Conservation (phyloP, 2,329 filamentous ascomycete genomes). For the Trichoderma arundinaceum region DNA sequence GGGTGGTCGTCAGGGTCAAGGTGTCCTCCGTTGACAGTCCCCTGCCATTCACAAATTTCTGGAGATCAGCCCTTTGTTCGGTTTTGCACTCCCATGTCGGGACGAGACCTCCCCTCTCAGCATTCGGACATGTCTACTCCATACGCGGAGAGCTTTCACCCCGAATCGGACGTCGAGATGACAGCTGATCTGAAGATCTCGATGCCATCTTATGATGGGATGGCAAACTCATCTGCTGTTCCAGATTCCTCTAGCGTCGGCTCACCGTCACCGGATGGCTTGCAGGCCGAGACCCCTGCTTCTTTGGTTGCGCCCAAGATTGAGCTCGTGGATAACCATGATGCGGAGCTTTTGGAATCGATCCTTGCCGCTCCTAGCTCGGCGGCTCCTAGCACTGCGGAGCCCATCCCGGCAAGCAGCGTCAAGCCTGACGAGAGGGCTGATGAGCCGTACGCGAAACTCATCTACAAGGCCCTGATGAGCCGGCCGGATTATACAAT, state of each 20-base stretch:
- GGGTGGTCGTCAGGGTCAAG: constrained; percentile 43
- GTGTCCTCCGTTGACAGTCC: constrained; percentile 35
- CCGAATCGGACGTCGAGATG: constrained; percentile 34
- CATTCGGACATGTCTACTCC: constrained; percentile 35
- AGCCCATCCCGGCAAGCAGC: neutral
- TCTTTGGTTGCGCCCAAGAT: constrained; percentile 33
- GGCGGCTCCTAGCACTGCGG: neutral
- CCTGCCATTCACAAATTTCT: constrained; percentile 34
- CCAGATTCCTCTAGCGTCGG: constrained; percentile 32
- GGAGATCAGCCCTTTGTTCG: constrained; percentile 32
- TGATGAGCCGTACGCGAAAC: constrained; percentile 77
- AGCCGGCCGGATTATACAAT: constrained; percentile 70
- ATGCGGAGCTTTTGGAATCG: constrained; percentile 8
- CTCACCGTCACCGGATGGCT: constrained; percentile 38
- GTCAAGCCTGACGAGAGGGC: constrained; percentile 53
- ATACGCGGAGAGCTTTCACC: constrained; percentile 33
- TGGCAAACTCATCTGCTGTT: constrained; percentile 31
- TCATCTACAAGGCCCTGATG: constrained; percentile 79
- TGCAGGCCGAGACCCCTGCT: constrained; percentile 31
- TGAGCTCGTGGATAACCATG: constrained; percentile 18
- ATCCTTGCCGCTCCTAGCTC: neutral
- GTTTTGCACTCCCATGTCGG: constrained; percentile 39
- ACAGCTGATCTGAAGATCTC: constrained; percentile 33
- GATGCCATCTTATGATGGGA: constrained; percentile 29
- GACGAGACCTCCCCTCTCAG: constrained; percentile 34